phyloP scores from a whole-genome alignment of 148 eudicot species.

The Silene uniflora region DNA sequence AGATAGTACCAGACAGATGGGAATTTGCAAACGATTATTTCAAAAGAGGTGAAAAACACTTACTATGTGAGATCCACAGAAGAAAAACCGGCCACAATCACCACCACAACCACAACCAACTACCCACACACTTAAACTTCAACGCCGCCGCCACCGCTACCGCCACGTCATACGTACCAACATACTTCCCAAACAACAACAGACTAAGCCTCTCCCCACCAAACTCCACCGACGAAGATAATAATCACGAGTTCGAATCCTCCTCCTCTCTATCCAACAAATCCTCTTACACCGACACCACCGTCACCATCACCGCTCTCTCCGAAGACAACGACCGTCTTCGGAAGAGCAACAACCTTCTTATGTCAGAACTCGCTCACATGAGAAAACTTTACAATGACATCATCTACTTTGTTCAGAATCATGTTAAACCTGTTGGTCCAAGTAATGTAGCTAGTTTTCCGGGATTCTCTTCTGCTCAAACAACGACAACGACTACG shows the following conservation, averaged over 20 bases:
- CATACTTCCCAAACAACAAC: conserved; percentile 32
- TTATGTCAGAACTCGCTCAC: conserved; percentile 74
- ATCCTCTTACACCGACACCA: background rate
- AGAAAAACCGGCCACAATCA: conserved; percentile 65
- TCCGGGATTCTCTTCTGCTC: too few species aligned
- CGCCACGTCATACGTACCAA: background rate
- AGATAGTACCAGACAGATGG: conserved; percentile 85
- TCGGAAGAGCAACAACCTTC: conserved; percentile 59
- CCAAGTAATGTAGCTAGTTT: background rate
- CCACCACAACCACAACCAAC: conserved; percentile 23
- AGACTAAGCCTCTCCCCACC: conserved; percentile 55
- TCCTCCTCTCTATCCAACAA: background rate
- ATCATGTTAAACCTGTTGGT: conserved; percentile 78
- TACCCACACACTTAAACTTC: conserved; percentile 12
- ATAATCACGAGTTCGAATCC: conserved; percentile 33
- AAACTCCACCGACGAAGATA: conserved; percentile 47
- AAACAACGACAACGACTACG: too few species aligned
- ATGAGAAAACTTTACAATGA: conserved; percentile 87
- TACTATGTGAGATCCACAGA: conserved; percentile 84
- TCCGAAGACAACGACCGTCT: conserved; percentile 79
- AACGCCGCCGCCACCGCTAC: background rate
- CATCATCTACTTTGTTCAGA: conserved; percentile 81
- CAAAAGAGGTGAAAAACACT: conserved; percentile 78
- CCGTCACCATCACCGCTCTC: conserved; percentile 37
- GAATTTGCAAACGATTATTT: conserved; percentile 90